Evolutionary conservation across 768 basidiomycete genomes (phyloP).

Genomic region (Tylopilus subfusipes): DNA sequence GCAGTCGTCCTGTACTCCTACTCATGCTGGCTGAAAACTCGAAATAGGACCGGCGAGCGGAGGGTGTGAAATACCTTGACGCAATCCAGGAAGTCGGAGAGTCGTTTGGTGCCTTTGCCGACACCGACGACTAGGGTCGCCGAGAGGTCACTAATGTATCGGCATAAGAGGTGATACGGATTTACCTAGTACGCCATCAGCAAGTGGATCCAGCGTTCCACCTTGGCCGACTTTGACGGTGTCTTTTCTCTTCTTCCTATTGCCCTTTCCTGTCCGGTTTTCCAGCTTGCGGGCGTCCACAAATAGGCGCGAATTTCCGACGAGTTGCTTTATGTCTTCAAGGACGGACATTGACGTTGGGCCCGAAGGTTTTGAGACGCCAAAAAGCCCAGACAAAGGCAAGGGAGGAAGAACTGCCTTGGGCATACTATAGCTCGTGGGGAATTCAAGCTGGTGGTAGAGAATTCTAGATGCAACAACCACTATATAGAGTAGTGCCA

Average conservation of each 20-base stretch:
- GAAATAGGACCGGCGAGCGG: not conserved
- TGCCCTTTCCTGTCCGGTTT: conserved; percentile 45
- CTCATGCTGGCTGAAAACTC: conserved; percentile 14
- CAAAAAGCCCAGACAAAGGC: conserved; percentile 82
- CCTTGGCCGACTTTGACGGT: conserved; percentile 85
- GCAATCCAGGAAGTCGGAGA: conserved; percentile 80
- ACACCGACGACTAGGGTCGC: conserved; percentile 72
- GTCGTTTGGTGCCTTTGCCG: conserved; percentile 84
- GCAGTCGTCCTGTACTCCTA: conserved; percentile 93
- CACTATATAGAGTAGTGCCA: too few relatives aligned
- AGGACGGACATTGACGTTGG: conserved; percentile 90
- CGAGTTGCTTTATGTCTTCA: conserved; percentile 78
- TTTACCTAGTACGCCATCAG: conserved; percentile 90
- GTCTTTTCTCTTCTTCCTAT: conserved; percentile 38
- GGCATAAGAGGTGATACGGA: not conserved
- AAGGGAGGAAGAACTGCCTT: conserved; percentile 50
- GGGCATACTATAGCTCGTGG: conserved; percentile 62
- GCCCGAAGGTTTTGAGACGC: conserved; percentile 86
- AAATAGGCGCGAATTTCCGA: conserved; percentile 76
- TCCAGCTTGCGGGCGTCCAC: conserved; percentile 54
- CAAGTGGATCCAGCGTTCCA: conserved; percentile 94
- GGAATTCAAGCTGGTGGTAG: not conserved
- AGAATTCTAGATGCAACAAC: not conserved
- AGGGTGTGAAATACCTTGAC: conserved; percentile 59
- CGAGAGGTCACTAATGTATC: conserved; percentile 2